A percentile compares a stretch with the other conserved stretches of the same genome.
Conservation (phyloP, 2,329 filamentous ascomycete species). For the Trichoderma sp. region DNA sequence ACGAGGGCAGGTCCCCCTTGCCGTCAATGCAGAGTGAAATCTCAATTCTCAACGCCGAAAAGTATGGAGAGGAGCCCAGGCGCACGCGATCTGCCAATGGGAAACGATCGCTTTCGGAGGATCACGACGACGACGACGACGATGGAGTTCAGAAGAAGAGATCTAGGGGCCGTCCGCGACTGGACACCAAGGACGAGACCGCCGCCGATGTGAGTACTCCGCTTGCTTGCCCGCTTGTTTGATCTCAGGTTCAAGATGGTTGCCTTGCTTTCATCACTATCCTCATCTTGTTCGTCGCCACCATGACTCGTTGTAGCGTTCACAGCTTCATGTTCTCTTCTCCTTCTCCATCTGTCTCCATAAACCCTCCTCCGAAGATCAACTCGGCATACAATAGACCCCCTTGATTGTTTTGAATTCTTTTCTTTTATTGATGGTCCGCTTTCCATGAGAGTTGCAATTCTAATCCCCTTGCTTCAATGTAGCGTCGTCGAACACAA, state of each 20-base stretch:
- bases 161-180: constrained; percentile 70
- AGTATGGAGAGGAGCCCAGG: constrained; percentile 15
- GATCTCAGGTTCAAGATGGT: neutral
- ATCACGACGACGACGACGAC: constrained; percentile 41
- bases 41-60: constrained; percentile 23
- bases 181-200: constrained; percentile 77
- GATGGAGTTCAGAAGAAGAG: constrained; percentile 58
- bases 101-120: constrained; percentile 33
- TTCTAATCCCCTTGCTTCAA: constrained; percentile 29
- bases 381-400: neutral
- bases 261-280: neutral
- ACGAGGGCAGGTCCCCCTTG: constrained; percentile 11
- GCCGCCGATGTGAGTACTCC: constrained; percentile 70
- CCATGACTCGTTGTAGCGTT: neutral
- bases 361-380: neutral
- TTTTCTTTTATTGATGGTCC: neutral
- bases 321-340: neutral
- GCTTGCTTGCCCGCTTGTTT: neutral
- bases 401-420: neutral
- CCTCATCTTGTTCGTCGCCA: neutral
- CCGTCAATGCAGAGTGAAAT: constrained; percentile 23
- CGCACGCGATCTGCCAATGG: neutral
- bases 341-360: neutral
- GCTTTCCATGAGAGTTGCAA: neutral
- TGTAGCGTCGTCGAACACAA: constrained; percentile 77